Evolutionary conservation across 1,284 basidiomycete species (phyloP), one percentile per base, ranked within the genome.

Genomic region (Porodaedalea pini): DNA sequence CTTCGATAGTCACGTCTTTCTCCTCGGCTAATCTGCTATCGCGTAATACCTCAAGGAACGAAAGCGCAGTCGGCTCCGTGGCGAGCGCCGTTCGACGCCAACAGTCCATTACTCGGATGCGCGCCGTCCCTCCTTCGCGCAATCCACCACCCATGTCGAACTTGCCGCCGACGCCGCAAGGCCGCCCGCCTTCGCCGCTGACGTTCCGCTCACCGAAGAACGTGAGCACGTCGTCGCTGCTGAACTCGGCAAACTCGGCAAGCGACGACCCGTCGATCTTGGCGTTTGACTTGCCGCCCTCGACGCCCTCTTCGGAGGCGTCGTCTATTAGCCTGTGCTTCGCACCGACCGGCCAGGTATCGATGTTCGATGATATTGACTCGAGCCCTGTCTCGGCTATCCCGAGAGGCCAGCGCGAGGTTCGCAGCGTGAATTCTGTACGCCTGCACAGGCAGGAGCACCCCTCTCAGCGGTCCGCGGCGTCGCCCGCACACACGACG

Each of bases 51-150:
- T 48, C 44, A 25, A 51, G 57, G 10, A 48, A 32, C 15, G 41
- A 44, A 17, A 50, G 57, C 19, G 34, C 34, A 13, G 21, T 25
- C 5, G 53, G 52, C n/a, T 60, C 58, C 13, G 36, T 40, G 15
- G n/a, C 49, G 32, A 21, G 34, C 4, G 51, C 54, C 15, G 45
- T 61, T 23, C 50, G 45, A 15, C 55, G 56, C 11, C 52, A 61
- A 43, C 36, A 51, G n/a, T 61, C 59, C n/a, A 47, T 44, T 3
- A 41, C 56, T 10, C 59, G 59, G 8, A 29, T 61, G n/a, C 51
- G 59, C 10, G 25, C 59, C 7, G 50, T 61, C 7, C 59, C 59
- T 21, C 59, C 59, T 43, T 57, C 56, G 4, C 59, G 55, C 23
- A 55, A 51, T 31, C 59, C 59, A 21, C 55, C 59, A 29, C 59